These are phyloP conservation scores for Cyclostephanos tholiformis DNA, from an alignment of 108 stramenopile species.

Conservation along the genomic window DNA sequence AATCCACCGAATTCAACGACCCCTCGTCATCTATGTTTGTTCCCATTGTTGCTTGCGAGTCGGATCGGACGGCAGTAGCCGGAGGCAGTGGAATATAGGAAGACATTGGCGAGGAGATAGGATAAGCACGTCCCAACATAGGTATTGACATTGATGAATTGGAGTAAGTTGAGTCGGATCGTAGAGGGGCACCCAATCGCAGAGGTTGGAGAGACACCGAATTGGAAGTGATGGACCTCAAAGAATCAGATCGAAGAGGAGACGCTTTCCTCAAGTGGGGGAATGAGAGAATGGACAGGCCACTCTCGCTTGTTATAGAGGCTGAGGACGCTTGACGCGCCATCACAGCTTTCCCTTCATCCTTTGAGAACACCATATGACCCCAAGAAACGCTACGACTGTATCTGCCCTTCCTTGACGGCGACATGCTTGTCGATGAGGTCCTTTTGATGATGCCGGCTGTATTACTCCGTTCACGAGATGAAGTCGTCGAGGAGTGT, in stretches of 20 bases:
- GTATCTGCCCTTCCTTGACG: constrained; percentile 27
- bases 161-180: constrained; percentile 44
- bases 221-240: constrained; percentile 23
- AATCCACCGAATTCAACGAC: constrained; percentile 28
- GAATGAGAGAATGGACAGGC: constrained; percentile 47
- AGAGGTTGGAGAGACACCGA: constrained; percentile 25
- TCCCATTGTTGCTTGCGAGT: constrained; percentile 26
- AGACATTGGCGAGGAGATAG: constrained; percentile 27
- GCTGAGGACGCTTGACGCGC: constrained; percentile 5
- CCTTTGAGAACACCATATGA: constrained; percentile 32
- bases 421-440: constrained; percentile 26
- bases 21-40: constrained; percentile 26
- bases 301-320: constrained; percentile 13
- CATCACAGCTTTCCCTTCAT: constrained; percentile 12
- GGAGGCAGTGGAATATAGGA: constrained; percentile 23
- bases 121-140: constrained; percentile 25
- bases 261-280: constrained; percentile 42
- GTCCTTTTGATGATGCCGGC: constrained; percentile 33
- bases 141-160: constrained; percentile 21
- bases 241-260: constrained; percentile 48
- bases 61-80: constrained; percentile 36
- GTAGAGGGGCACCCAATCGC: constrained; percentile 35
- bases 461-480: constrained; percentile 28
- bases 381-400: constrained; percentile 51
- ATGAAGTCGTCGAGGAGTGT: background rate